These are phyloP conservation scores for Pleurotus eryngii DNA, from an alignment of 768 basidiomycete species.

Conservation along the genomic window DNA sequence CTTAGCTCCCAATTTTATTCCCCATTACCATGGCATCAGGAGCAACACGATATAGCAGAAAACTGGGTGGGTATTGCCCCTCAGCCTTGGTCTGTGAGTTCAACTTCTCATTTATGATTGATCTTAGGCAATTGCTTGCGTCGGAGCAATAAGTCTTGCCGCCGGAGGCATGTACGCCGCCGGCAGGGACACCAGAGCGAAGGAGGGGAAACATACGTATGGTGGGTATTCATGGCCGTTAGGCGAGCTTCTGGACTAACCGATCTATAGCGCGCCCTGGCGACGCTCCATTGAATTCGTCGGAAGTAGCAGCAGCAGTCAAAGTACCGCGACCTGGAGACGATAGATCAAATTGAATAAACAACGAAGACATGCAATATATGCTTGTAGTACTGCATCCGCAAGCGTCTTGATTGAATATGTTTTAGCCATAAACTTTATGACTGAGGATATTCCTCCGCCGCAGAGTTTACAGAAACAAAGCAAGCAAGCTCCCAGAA, in stretches of 20 bases:
- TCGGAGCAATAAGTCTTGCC: slow-evolving; percentile 10
- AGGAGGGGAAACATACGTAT: slow-evolving; percentile 5
- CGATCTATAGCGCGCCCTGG: not conserved
- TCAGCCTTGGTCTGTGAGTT: too few relatives aligned
- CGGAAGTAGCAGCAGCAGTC: not conserved
- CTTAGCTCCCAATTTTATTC: not conserved
- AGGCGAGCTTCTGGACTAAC: not conserved
- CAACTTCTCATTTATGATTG: not conserved
- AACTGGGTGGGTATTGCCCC: not conserved
- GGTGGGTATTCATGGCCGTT: not conserved
- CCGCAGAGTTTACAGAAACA: too few relatives aligned
- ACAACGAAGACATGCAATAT: too few relatives aligned
- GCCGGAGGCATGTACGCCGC: slow-evolving; percentile 10
- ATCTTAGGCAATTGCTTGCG: slow-evolving; percentile 12
- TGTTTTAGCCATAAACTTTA: too few relatives aligned
- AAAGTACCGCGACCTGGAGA: not conserved
- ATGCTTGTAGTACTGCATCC: too few relatives aligned
- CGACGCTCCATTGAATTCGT: not conserved
- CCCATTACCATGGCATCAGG: not conserved
- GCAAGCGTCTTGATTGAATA: too few relatives aligned
- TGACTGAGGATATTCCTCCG: too few relatives aligned
- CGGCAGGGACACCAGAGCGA: slow-evolving; percentile 7
- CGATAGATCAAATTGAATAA: not conserved
- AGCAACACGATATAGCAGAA: not conserved
- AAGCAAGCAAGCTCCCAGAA: too few relatives aligned